These are phyloP conservation scores for Barnettozyma wickerhamii DNA, from an alignment of 805 yeast species.

Conservation along the genomic window DNA sequence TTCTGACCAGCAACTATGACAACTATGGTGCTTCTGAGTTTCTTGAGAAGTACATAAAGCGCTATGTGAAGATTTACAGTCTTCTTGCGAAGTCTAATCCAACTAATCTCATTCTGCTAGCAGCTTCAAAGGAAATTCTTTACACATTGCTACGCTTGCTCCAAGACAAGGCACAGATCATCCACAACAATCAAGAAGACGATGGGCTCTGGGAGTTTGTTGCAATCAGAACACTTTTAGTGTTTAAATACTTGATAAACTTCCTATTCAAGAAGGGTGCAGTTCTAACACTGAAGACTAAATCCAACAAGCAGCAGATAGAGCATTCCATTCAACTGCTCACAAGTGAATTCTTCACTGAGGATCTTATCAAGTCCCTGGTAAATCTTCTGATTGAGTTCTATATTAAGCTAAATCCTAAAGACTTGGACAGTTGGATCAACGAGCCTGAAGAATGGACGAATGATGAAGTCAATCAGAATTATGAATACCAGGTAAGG, in stretches of 20 bases:
- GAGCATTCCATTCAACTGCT: conserved; percentile 50
- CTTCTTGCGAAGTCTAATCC: conserved; percentile 58
- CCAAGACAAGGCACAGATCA: conserved; percentile 57
- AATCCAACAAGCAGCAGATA: conserved; percentile 61
- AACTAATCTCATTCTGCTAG: conserved; percentile 64
- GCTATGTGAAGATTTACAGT: conserved; percentile 71
- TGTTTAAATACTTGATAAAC: conserved; percentile 60
- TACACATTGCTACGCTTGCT: conserved; percentile 55
- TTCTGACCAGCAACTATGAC: conserved; percentile 51
- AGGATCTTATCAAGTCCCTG: conserved; percentile 49
- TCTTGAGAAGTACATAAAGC: conserved; percentile 67
- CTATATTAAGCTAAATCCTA: conserved; percentile 69
- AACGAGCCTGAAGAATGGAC: conserved; percentile 93
- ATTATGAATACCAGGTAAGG: conserved; percentile 80
- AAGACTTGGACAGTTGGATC: conserved; percentile 78
- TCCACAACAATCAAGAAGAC: conserved; percentile 56
- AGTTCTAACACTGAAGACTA: conserved; percentile 53
- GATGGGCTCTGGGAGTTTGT: conserved; percentile 69
- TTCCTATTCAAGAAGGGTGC: conserved; percentile 66
- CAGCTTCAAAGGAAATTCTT: conserved; percentile 58
- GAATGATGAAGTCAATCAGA: conserved; percentile 67
- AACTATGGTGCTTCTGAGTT: conserved; percentile 33
- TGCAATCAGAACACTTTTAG: conserved; percentile 59
- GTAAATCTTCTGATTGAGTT: conserved; percentile 65
- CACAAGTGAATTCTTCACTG: conserved; percentile 52